phyloP scores from a whole-genome alignment of 2,329 filamentous ascomycete genomes.

The Apiospora phragmitis region DNA sequence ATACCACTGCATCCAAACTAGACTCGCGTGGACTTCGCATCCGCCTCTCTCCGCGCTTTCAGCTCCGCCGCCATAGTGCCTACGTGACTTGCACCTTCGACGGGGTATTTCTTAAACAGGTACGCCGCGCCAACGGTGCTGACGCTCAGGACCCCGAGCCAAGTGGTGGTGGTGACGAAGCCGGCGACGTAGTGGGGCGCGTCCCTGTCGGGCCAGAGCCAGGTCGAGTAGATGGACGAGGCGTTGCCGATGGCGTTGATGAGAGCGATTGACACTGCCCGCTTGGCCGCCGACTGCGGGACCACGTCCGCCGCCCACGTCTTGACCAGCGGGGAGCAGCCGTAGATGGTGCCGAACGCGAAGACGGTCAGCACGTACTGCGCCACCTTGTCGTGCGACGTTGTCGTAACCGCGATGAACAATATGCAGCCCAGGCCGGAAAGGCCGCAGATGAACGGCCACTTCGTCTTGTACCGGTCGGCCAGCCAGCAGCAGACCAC shows the following conservation, averaged over 20 bases:
- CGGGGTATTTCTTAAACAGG: constrained; percentile 20
- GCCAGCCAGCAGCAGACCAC: constrained; percentile 25
- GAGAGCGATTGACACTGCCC: constrained; percentile 17
- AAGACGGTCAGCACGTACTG: constrained; percentile 28
- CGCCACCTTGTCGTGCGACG: constrained; percentile 15
- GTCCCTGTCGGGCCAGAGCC: constrained; percentile 15
- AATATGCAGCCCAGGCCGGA: constrained; percentile 24
- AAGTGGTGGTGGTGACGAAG: constrained; percentile 19
- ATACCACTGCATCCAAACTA: not conserved
- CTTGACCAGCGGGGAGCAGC: constrained; percentile 26
- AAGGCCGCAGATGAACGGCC: constrained; percentile 27
- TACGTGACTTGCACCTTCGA: not conserved
- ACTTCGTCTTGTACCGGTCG: constrained; percentile 27
- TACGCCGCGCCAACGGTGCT: constrained; percentile 15
- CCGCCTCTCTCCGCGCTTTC: constrained; percentile 8
- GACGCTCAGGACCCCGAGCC: constrained; percentile 19
- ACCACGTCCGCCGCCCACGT: constrained; percentile 24
- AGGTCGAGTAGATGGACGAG: constrained; percentile 16
- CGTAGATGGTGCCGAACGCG: constrained; percentile 29
- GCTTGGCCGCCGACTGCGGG: constrained; percentile 20
- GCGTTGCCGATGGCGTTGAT: constrained; percentile 19
- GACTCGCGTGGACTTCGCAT: not conserved
- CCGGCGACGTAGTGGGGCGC: constrained; percentile 14
- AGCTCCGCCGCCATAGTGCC: constrained; percentile 13
- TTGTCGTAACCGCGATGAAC: constrained; percentile 24